Evolutionary conservation across 192 early-diverging fungal species (phyloP), one percentile per base, ranked within the genome.

Genomic region (Backusella sp.): DNA sequence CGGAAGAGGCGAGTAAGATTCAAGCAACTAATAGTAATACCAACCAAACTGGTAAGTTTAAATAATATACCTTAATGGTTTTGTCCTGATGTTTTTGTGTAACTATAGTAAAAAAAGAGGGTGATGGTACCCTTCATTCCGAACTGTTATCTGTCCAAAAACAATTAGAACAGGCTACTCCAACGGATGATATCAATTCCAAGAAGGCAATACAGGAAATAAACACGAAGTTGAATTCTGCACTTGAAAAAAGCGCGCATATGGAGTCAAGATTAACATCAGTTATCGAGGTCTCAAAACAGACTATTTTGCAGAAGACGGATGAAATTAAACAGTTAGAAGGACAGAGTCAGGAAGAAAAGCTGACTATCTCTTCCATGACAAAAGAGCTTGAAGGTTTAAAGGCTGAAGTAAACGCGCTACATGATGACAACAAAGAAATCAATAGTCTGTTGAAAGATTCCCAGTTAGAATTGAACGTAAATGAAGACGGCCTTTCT

Each of bases 81-180:
- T 26, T 62, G 23, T 26, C 21, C 56, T 62, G 28, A 62, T 62
- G 23, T 3, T 4, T 26, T 62, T 28, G 56, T 62, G 23, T 62
- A 26, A 62, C 23, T 0, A 11, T 62, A 62, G 56, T 11, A 3
- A 62, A 62, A 9, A 62, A 23, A 36, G 34, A 36, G 28, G 34
- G 35, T 68, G 28, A 68, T 17, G 9, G 32, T 34, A 68, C 66
- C 11, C n/a, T 68, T 6, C 15, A 36, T 36, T 68, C 66, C 28
- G 35, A 36, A 35, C 66, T 68, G 6, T 32, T 68, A 68, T 68
- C 66, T 35, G 66, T 68, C 7, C 66, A 68, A 36, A 32, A 68
- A 21, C 66, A 68, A 68, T 21, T 68, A 68, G n/a, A 36, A 17
- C 26, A 32, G 6, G 35, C 35, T 30, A 36, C 66, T 17, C 32